Conservation (phyloP, 225 moss, liverwort and hornwort species). For the Neckera pumila region DNA sequence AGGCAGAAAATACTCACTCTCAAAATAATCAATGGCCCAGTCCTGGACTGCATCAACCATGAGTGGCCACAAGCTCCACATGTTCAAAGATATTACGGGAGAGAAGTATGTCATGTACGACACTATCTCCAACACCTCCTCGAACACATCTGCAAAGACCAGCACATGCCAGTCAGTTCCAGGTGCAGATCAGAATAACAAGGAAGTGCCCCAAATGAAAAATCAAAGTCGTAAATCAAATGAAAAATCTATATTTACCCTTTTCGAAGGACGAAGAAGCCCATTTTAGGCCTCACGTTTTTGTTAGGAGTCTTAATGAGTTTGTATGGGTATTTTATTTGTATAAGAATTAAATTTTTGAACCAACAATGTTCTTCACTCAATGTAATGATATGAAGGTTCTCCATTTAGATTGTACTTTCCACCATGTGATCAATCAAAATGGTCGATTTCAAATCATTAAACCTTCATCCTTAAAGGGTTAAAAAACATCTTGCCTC, state of each 20-base stretch:
- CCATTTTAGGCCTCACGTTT: neutral
- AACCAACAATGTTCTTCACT: neutral
- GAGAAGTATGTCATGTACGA: constrained; percentile 99
- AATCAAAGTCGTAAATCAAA: too few relatives aligned
- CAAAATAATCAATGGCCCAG: constrained; percentile 99
- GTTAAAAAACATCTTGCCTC: neutral
- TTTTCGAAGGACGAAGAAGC: neutral
- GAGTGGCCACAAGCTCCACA: constrained; percentile 99
- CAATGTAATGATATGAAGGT: neutral
- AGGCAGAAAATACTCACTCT: constrained; percentile 42
- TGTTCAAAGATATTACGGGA: constrained; percentile 79
- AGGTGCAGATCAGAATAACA: neutral
- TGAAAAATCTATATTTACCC: neutral
- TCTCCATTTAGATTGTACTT: neutral
- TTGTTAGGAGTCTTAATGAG: neutral
- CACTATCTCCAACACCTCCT: constrained; percentile 98
- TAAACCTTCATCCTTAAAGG: neutral
- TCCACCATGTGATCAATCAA: neutral
- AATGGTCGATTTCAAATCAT: neutral
- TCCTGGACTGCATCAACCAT: constrained; percentile 97
- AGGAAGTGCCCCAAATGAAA: neutral
- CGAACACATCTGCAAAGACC: constrained; percentile 76
- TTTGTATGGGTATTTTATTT: neutral
- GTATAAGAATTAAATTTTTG: neutral
- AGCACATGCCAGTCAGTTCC: neutral